Evolutionary conservation across 1,139 yeast species (phyloP), one percentile per base, ranked within the genome.

Genomic region (Ogataea hybrid): DNA sequence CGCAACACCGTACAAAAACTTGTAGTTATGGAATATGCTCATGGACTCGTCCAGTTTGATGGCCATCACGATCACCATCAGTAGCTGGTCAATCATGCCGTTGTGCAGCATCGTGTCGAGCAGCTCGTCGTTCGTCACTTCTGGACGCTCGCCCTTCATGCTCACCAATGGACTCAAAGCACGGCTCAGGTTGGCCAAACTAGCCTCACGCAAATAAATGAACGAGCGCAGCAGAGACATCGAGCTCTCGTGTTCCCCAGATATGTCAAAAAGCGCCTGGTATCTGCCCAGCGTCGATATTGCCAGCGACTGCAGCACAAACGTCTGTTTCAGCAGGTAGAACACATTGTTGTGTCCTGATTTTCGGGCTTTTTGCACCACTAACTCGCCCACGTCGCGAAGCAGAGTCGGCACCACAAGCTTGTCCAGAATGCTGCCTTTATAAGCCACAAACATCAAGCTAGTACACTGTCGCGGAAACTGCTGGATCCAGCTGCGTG

Each of bases 41-140:
- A 57, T 40, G 35, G 48, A 39, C 28, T 59, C 57, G 42, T 63
- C 66, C 30, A 56, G 59, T 35, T 56, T 53, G 28, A 61, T 50
- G 5, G 59, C 55, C 30, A 62, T 32, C 8, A 62, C 51, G 10
- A 62, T 43, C 8, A 56, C 50, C 20, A 61, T 37, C 22, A 59
- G 16, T 2, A 59, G 39, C 32, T 56, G 60, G 27, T 57, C 55
- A 12, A 54, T 43, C 6, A 54, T 29, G 0, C 56, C 58, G 7
- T 43, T 46, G 8, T 54, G 43, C 3, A 51, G 32, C 17, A 58
- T 37, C 23, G 46, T 31, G 30, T 50, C 42, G 11, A 58, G 15
- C 12, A 54, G 33, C 4, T 32, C 31, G 4, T 39, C 30, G 28
- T 51, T 48, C 3, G 18, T 16, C 4, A 44, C 30, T 5, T 35